Evolutionary conservation across 371 early-diverging fungal species (phyloP), one percentile per base, ranked within the genome.

Genomic region (Lichtheimia ornata): DNA sequence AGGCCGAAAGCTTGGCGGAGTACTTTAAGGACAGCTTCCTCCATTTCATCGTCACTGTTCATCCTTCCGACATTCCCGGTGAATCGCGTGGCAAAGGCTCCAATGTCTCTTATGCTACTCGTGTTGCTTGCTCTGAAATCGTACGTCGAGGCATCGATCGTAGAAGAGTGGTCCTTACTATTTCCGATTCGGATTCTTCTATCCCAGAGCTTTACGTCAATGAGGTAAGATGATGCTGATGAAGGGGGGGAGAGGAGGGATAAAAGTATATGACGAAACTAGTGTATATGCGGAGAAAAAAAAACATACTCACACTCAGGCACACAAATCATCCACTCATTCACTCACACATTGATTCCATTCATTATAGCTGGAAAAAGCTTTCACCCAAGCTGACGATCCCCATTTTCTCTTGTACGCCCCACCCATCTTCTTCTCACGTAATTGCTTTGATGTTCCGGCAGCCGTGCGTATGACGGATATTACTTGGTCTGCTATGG

Each of bases 21-120:
- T 67, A 63, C 49, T 91, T 87, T 72, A 71, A 72, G 22, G 79
- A 82, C 44, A 43, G 70, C 30, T 81, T 81, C 56, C 51, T 65
- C 20, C 71, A 74, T 17, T 81, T 81, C 50, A 79, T 84, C 41
- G 79, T 82, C 53, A 89, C 91, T 27, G 80, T 88, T 13, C 93
- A 92, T 70, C 91, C 91, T n/a, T 58, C 69, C n/a, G 82, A 83
- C 61, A 65, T 84, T n/a, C 85, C 85, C 4, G 90, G 89, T 41
- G 91, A 92, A 69, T 84, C 85, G 54, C 84, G 91, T 28, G 93
- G 93, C 40, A 92, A 92, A 62, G 86, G 85, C 43, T 76, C 83
- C 50, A 93, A 93, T 63, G 90, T 90, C 4, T 84, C 88, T 4
- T 89, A 85, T 77, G 91, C 91, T 74, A 84, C 86, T 25, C 72